Evolutionary conservation across 2,329 filamentous ascomycete species (phyloP), one percentile per base, ranked within the genome.

Genomic region (Cladosporium sp.): DNA sequence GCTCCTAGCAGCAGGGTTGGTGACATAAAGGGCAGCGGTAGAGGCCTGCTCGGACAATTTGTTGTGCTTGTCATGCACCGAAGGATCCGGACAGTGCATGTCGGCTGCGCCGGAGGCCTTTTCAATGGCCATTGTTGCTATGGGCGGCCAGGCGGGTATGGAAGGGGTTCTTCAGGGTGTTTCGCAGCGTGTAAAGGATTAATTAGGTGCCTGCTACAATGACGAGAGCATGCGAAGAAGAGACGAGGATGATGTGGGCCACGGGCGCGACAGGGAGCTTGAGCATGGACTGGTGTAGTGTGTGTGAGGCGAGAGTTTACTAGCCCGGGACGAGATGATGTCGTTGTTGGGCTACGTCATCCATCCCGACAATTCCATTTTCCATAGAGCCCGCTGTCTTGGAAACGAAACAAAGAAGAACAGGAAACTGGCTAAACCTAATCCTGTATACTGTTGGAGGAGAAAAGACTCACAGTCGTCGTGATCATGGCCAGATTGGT

Each of bases 1-100:
- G 18, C 16, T 54, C 25, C 54, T 63, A 34, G 48, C 34, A 23
- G 34, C 34, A 28, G 75, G 72, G 56, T 82, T 79, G 16, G 82
- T 85, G 58, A 80, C 84, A 73, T 86, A 86, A 16, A 89, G 77
- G 6, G 87, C 87, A 66, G 87, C 86, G 13, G 82, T 84, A n/a
- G 87, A 87, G 69, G 87, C 87, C 68, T 81, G 79, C 59, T 81
- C 78, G 66, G 82, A 80, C 25, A 83, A 73, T 54, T 74, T 74
- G 61, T 70, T 73, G 70, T 73, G 71, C 61, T 75, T 69, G 67
- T 81, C 76, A 66, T 76, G 71, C 25, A 74, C 79, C 32, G 80
- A 79, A 46, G 82, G 81, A 71, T 84, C 82, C 63, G 82, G 78
- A 67, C 78, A 80, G 14, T 72, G 66, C 58, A 66, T 60, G 49